A percentile compares a stretch with the other conserved stretches of the same genome.
phyloP scores from a whole-genome alignment of 768 basidiomycete genomes.

The Psilocybe subaeruginosa region DNA sequence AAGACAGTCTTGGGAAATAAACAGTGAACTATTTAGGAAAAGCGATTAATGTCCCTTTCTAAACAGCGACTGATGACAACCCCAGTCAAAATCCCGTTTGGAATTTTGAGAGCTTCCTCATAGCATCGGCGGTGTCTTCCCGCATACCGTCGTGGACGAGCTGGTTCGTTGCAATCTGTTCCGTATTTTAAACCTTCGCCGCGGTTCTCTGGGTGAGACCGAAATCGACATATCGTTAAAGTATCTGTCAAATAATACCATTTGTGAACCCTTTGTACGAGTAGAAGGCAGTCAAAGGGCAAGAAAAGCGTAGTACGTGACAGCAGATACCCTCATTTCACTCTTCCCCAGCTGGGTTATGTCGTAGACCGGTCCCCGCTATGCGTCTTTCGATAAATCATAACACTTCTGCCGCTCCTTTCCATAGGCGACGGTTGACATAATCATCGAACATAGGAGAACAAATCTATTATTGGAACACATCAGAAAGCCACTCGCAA shows the following conservation, averaged over 20 bases:
- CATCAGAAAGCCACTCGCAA: background rate
- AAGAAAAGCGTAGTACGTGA: constrained; percentile 44
- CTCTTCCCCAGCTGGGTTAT: constrained; percentile 47
- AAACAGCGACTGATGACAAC: too few species aligned
- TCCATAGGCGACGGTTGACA: constrained; percentile 47
- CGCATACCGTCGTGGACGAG: constrained; percentile 46
- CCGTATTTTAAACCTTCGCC: constrained; percentile 44
- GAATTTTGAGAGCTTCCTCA: constrained; percentile 47
- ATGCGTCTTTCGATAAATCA: constrained; percentile 34
- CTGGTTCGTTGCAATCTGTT: constrained; percentile 58
- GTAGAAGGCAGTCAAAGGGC: too few species aligned
- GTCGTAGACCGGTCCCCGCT: constrained; percentile 49
- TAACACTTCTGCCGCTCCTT: constrained; percentile 49
- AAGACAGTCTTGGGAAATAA: background rate
- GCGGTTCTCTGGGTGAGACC: constrained; percentile 49
- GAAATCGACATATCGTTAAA: constrained; percentile 47
- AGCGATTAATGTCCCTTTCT: background rate
- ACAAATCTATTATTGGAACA: constrained; percentile 36
- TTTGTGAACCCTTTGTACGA: too few species aligned
- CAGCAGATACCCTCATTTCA: constrained; percentile 50
- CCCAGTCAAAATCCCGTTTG: constrained; percentile 42
- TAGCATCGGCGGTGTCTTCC: constrained; percentile 40
- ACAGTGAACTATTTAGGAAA: background rate
- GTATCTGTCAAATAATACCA: constrained; percentile 20
- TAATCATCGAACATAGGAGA: constrained; percentile 53